Evolutionary conservation across 2,329 filamentous ascomycete genomes (phyloP).

Genomic region (Mycosphaerella arachidis): DNA sequence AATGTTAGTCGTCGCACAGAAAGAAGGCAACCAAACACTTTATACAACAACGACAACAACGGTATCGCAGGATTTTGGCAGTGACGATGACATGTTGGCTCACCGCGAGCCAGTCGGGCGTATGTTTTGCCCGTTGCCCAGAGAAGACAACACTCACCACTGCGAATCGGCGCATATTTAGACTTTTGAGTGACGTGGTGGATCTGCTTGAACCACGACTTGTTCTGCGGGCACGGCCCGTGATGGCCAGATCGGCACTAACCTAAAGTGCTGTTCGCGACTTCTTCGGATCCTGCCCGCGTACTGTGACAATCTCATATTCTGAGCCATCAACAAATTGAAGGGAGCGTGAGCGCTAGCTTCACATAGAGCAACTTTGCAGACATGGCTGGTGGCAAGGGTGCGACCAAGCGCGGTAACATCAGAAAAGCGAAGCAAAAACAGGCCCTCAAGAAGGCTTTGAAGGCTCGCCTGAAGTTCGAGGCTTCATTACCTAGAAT

Average conservation of each 20-base stretch:
- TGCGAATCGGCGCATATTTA: neutral
- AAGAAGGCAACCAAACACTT: too few relatives aligned
- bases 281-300: neutral
- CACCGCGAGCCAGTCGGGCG: neutral
- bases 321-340: neutral
- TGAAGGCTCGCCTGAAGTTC: conserved; percentile 15
- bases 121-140: neutral
- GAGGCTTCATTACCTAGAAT: conserved; percentile 20
- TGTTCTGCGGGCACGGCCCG: neutral
- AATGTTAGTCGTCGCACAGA: neutral
- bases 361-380: neutral
- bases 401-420: conserved; percentile 2
- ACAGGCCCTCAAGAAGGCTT: neutral
- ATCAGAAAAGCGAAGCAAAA: conserved; percentile 1
- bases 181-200: neutral
- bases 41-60: neutral
- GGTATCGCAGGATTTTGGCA: neutral
- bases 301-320: neutral
- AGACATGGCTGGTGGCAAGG: conserved; percentile 5
- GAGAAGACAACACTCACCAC: neutral
- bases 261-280: neutral
- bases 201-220: neutral
- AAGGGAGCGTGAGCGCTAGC: neutral
- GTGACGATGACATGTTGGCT: neutral
- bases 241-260: neutral